Evolutionary conservation across 208 protist species (phyloP), one percentile per base, ranked within the genome.

Genomic region (Leishmania braziliensis): DNA sequence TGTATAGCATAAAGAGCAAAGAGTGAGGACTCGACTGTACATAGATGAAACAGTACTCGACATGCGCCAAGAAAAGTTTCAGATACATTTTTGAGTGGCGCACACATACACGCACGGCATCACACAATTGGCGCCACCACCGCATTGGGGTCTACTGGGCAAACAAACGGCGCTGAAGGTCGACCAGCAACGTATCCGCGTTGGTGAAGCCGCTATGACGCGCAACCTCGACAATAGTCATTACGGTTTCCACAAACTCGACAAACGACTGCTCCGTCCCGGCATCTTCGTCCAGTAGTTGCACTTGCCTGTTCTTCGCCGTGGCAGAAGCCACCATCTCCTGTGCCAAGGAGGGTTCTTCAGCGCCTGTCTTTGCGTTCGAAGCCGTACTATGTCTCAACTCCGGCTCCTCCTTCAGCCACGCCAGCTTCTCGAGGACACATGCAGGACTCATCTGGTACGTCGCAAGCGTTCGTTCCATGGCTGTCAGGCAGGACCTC

Each of bases 241-340:
- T 89, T 4, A 97, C 23, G 2, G 88, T 87, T 78, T 97, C 94
- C 23, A 95, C 85, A 82, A 96, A 97, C 77, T 97, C 94, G 50
- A 94, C 90, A 68, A 97, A 86, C 9, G 88, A 91, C 33, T 96
- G 85, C 54, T 85, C 76, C 18, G 83, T 75, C 5, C 90, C 80
- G 23, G 84, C 85, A 23, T 85, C 75, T 1, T 91, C 86, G 16
- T 84, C 56, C 26, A 79, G 50, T 53, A 68, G 69, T 20, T 75
- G 71, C 72, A 82, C 73, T 18, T 29, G 36, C 8, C 53, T 62
- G 63, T 82, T 85, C 65, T 70, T 78, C 46, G 72, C 77, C 66
- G 60, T 70, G 50, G 82, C 77, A 29, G 77, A 43, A 5, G 48
- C 14, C 50, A 65, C 50, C 73, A 81, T 54, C 72, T 85, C 82